Base-by-base conservation (phyloP, 2,329 filamentous ascomycete species). In the Sporothrix brasiliensis region DNA sequence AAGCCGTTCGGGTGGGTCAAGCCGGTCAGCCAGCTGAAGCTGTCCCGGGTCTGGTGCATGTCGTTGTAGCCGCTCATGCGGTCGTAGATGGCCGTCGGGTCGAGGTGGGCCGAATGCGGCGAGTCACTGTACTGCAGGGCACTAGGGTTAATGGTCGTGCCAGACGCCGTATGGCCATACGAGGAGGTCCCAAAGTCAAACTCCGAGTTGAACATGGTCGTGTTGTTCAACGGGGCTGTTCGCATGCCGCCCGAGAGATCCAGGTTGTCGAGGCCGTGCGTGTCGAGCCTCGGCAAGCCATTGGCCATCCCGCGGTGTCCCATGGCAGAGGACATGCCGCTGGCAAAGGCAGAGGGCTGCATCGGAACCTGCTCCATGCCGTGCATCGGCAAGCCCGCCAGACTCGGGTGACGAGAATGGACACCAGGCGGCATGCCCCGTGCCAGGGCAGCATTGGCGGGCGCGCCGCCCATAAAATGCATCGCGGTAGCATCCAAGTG, bases 211-310 rank as follows among this genome's bases (percentile, higher is more conserved):
- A 91, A 91, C 70, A 89, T 86, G 9, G 89, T 77, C 6, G 58
- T 47, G 39, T 27, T 63, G 75, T 87, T 78, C 27, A 85, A 86
- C 9, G 92, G 92, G 21, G 94, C 93, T 10, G 95, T 97, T 68
- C 92, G 88, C 73, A 97, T 80, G 34, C 91, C 89, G 72, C 87
- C 86, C 63, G 86, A 80, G 76, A 85, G 87, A 72, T 94, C 91
- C 76, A 92, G 82, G 73, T 79, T 81, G 74, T 86, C 86, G 74
- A 94, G 85, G 21, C 85, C 84, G 70, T 91, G 87, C 0, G 94
- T 97, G 76, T 97, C 93, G 34, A 98, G 83, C 80, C 94, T 95
- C 44, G 92, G 88, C 69, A 97, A 84, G 50, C 88, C 90, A 75
- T 91, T 89, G 67, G 85, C 81, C 76, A 88, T 83, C 19, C 88